A percentile compares a stretch with the other conserved stretches of the same genome.
Evolutionary conservation across 257 asterid species (phyloP).

Genomic region (Solanum infundibuliforme): DNA sequence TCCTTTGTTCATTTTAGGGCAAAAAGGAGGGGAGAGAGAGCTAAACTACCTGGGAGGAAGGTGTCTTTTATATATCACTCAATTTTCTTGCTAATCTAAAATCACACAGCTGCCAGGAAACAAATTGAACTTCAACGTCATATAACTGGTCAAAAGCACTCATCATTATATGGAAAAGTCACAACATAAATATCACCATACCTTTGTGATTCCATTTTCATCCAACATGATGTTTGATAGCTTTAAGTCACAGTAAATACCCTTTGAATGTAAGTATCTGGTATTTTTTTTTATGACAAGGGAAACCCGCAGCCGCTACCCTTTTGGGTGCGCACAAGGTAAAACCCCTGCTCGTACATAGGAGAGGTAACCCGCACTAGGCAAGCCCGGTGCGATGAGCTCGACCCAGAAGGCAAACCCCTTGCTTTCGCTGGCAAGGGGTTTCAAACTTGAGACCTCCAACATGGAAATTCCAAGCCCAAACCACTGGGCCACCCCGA

Average conservation of each 20-base stretch:
- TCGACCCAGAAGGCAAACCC: too few species aligned
- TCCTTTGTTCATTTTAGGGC: neutral
- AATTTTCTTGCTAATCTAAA: conserved; percentile 69
- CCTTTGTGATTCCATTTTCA: conserved; percentile 92
- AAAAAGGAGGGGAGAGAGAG: neutral
- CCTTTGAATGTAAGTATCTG: conserved; percentile 15
- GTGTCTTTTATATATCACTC: too few species aligned
- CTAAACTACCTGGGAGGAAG: conserved; percentile 30
- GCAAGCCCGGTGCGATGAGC: too few species aligned
- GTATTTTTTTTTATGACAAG: too few species aligned
- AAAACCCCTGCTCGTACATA: too few species aligned
- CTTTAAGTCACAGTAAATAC: conserved; percentile 83
- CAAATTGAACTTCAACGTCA: neutral
- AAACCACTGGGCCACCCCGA: too few species aligned
- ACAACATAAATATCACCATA: conserved; percentile 14
- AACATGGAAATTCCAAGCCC: too few species aligned
- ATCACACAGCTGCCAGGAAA: conserved; percentile 72
- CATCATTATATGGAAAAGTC: neutral
- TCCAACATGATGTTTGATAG: conserved; percentile 90
- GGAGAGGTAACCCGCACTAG: too few species aligned
- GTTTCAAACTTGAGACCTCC: too few species aligned
- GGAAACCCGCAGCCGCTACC: too few species aligned
- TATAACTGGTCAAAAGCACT: neutral
- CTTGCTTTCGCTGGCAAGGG: too few species aligned
- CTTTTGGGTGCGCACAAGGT: too few species aligned